A percentile compares a stretch with the other conserved stretches of the same genome.
phyloP scores from a whole-genome alignment of 148 eudicot genomes.

The Vaccinium macrocarpon region DNA sequence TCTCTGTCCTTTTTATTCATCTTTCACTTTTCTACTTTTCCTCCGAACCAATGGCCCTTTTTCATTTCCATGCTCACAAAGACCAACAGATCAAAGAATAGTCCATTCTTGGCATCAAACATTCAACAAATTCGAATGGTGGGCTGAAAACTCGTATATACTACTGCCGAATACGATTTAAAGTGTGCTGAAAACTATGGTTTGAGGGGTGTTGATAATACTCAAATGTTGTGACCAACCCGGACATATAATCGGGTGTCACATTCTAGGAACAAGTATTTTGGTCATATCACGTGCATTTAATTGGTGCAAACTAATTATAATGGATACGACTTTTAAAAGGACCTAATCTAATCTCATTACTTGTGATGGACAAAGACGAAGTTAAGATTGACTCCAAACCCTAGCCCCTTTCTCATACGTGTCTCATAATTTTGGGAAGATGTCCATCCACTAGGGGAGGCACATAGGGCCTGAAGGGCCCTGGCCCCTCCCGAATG shows the following conservation, averaged over 20 bases:
- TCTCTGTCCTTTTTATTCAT: neutral
- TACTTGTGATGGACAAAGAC: neutral
- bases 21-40: conserved; percentile 11
- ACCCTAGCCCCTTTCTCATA: neutral
- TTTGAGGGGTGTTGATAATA: neutral
- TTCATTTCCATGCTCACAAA: neutral
- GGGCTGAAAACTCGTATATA: neutral
- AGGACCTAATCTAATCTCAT: neutral
- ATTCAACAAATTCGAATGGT: neutral
- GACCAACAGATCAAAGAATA: neutral
- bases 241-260: neutral
- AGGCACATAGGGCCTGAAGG: too few relatives aligned
- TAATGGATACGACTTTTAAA: neutral
- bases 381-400: neutral
- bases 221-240: neutral
- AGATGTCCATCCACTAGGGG: too few relatives aligned
- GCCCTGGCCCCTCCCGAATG: too few relatives aligned
- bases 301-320: neutral
- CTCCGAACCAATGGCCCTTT: neutral
- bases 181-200: neutral
- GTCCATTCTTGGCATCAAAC: neutral
- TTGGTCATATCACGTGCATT: neutral
- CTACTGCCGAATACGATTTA: neutral
- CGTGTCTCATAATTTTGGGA: neutral
- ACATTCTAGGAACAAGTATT: neutral